A percentile compares a stretch with the other conserved stretches of the same genome.
These are phyloP conservation scores for Petunia secreta DNA, from an alignment of 257 asterid genomes.

Conservation along the genomic window DNA sequence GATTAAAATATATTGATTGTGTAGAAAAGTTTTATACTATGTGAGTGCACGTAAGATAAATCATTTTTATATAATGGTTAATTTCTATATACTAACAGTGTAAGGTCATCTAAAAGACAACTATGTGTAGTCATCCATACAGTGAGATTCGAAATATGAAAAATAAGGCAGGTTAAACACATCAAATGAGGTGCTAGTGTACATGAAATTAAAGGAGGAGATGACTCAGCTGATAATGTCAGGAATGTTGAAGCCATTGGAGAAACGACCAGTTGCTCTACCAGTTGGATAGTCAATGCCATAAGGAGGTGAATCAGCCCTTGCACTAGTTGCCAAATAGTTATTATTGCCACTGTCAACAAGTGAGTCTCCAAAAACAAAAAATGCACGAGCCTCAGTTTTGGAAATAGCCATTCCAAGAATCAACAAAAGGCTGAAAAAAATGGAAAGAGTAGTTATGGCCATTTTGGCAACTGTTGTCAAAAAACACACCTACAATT, in stretches of 20 bases:
- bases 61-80: background rate
- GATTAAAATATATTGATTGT: too few species aligned
- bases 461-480: constrained; percentile 27
- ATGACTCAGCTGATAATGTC: constrained; percentile 48
- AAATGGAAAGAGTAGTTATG: background rate
- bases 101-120: background rate
- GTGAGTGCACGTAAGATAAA: too few species aligned
- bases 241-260: constrained; percentile 54
- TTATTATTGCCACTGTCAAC: constrained; percentile 56
- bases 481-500: background rate
- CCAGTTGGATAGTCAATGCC: constrained; percentile 45
- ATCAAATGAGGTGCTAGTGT: background rate
- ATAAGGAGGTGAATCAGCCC: constrained; percentile 55
- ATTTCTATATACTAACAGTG: rapidly evolving
- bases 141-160: background rate
- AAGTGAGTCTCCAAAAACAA: constrained; percentile 54
- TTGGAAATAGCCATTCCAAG: constrained; percentile 27
- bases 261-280: constrained; percentile 55
- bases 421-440: constrained; percentile 8
- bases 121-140: rapidly evolving
- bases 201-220: background rate
- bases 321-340: constrained; percentile 46
- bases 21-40: too few species aligned
- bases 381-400: constrained; percentile 41
- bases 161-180: background rate